These are phyloP conservation scores for Fabrea salina DNA, from an alignment of 169 alveolate species.

Conservation along the genomic window DNA sequence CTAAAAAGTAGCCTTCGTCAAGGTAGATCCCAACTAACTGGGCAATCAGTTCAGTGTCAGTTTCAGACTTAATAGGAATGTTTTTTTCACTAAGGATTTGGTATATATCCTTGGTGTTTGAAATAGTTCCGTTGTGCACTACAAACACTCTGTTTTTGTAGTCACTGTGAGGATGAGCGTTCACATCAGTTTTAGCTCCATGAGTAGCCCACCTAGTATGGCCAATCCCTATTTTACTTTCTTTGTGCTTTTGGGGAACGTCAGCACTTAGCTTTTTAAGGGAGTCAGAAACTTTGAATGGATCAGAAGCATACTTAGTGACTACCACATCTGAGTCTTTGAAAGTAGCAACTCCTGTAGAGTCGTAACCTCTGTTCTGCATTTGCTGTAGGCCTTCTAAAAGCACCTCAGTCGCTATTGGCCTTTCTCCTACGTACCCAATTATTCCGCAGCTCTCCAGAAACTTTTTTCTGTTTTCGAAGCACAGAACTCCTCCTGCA, in stretches of 20 bases:
- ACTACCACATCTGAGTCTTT: slow-evolving; percentile 70
- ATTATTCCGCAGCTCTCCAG: slow-evolving; percentile 76
- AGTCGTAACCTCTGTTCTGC: slow-evolving; percentile 94
- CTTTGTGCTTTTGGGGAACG: slow-evolving; percentile 70
- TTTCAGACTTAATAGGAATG: slow-evolving; percentile 78
- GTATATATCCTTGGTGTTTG: slow-evolving; percentile 79
- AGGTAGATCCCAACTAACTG: slow-evolving; percentile 86
- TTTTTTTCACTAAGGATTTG: slow-evolving; percentile 70
- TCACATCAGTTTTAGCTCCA: slow-evolving; percentile 94
- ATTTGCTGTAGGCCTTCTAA: slow-evolving; percentile 85
- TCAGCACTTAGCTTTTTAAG: slow-evolving; percentile 72
- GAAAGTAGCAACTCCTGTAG: slow-evolving; percentile 93
- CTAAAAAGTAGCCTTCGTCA: slow-evolving; percentile 80
- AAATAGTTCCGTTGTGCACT: slow-evolving; percentile 96
- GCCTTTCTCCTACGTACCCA: slow-evolving; percentile 85
- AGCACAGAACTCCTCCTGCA: neutral
- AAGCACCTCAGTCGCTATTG: slow-evolving; percentile 73
- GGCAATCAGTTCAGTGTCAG: slow-evolving; percentile 97
- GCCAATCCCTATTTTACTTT: slow-evolving; percentile 92
- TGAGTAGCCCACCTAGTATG: slow-evolving; percentile 99
- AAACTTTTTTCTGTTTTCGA: neutral
- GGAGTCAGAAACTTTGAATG: slow-evolving; percentile 77
- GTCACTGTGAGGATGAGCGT: slow-evolving; percentile 98
- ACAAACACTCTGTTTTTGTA: slow-evolving; percentile 84
- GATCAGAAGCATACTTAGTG: slow-evolving; percentile 83